A percentile compares a stretch with the other conserved stretches of the same genome.
Conservation (phyloP, 176 grass and related monocot genomes). For the Eleusine indica region DNA sequence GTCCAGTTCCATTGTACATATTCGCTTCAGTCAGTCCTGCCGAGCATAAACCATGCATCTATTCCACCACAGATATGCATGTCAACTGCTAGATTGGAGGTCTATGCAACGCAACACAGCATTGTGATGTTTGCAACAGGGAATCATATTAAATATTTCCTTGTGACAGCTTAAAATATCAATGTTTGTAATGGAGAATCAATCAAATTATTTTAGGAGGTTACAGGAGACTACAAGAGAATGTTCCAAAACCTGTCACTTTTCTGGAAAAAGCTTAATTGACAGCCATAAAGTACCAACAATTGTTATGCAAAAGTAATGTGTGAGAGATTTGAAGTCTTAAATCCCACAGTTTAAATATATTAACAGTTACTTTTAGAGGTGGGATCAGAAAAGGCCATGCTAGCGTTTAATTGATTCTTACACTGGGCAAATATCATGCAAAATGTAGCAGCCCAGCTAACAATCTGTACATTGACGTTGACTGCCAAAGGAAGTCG, state of each 20-base stretch:
- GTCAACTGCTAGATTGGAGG: background rate
- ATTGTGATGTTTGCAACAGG: background rate
- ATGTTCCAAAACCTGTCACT: background rate
- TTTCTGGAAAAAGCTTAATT: background rate
- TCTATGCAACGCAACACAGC: background rate
- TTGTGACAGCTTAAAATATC: background rate
- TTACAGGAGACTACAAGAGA: background rate
- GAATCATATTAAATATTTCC: slow-evolving; percentile 23
- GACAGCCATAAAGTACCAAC: background rate
- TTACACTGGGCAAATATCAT: slow-evolving; percentile 9
- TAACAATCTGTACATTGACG: slow-evolving; percentile 37
- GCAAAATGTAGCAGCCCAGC: background rate
- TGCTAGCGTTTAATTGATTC: background rate
- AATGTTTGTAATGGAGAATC: slow-evolving; percentile 1
- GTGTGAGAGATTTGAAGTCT: background rate
- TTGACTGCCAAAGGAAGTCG: slow-evolving; percentile 21
- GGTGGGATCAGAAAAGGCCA: too few species aligned
- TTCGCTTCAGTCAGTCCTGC: background rate
- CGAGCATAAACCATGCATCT: background rate
- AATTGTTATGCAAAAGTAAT: background rate
- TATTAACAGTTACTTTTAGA: background rate
- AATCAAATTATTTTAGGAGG: slow-evolving; percentile 3
- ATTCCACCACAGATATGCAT: background rate
- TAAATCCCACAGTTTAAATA: background rate
- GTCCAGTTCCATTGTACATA: too few species aligned